Base-by-base conservation (phyloP, 1,139 yeast genomes). In the Magnusiomyces suaveolens region DNA sequence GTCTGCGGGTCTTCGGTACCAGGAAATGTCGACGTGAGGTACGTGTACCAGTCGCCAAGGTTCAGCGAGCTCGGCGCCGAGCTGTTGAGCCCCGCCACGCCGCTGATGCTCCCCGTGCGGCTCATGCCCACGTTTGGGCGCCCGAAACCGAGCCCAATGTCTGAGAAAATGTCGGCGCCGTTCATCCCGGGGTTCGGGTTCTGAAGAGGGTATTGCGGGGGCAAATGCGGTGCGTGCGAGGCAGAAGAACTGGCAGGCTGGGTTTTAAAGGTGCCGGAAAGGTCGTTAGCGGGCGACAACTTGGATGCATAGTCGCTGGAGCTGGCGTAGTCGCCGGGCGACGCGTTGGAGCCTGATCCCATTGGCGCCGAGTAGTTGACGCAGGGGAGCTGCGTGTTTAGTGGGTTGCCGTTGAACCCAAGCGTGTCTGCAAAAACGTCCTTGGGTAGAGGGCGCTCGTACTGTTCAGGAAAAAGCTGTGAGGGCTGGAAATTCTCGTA, bases 1-100 rank as follows among this genome's bases (percentile, higher is more conserved):
- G n/a, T n/a, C n/a, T n/a, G n/a, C 18, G 16, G 43, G 6, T 48
- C 51, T 16, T 32, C 49, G 29, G 20, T 21, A 2, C 21, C 49
- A 12, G 49, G 53, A 14, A 51, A 46, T 1, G 64, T 63, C 25
- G 62, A 55, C 56, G 66, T 57, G 50, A 71, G 58, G 55, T 65
- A 68, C 46, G 69, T 69, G 59, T 70, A 71, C 75, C 75, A 72
- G 54, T 72, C 75, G 12, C 68, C 70, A 52, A 71, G 64, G 52
- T 66, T 67, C 48, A 71, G 60, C 20, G 72, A 62, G 56, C 61
- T 67, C 1, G 73, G 73, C 25, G 39, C 49, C 10, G 10, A 6
- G 8, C 8, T 18, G 43, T 16, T 14, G 21, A 18, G 8, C 21
- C 46, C 46, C 26, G 46, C n/a, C 12, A 18, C 25, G 2, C 47